phyloP scores from a whole-genome alignment of 257 asterid genomes.

The Jasminum sambac region DNA sequence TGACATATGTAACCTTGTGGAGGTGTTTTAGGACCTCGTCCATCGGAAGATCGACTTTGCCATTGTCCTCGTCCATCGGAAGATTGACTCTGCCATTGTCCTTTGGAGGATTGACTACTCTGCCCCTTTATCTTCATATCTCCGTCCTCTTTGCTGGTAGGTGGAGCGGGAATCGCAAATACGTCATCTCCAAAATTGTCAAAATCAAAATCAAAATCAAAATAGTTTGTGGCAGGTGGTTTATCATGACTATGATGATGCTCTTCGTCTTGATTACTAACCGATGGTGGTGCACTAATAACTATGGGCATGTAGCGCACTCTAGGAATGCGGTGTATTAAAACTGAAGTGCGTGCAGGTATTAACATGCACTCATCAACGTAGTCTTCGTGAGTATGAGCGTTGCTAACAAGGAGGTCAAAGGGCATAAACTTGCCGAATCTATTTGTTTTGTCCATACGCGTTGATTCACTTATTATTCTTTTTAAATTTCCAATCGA shows the following conservation, averaged over 20 bases:
- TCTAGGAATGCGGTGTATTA: conserved; percentile 97
- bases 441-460: conserved; percentile 75
- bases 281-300: conserved; percentile 58
- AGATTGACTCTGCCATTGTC: too few relatives aligned
- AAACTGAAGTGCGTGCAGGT: conserved; percentile 91
- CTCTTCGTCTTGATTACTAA: conserved; percentile 62
- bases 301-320: conserved; percentile 86
- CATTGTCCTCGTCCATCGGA: too few relatives aligned
- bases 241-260: conserved; percentile 64
- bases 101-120: too few relatives aligned
- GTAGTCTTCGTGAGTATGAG: conserved; percentile 94
- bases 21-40: conserved; percentile 86
- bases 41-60: conserved; percentile 82
- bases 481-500: conserved; percentile 89
- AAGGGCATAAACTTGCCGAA: conserved; percentile 15
- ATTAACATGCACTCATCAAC: conserved; percentile 80
- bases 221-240: conserved; percentile 59
- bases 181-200: conserved; percentile 92
- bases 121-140: conserved; percentile 54
- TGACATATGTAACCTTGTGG: conserved; percentile 95
- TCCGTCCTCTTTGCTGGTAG: conserved; percentile 84
- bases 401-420: conserved; percentile 97
- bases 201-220: conserved; percentile 78
- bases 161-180: conserved; percentile 75
- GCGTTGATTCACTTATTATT: conserved; percentile 95